These are phyloP conservation scores for Phytophthora syringae DNA, from an alignment of 352 stramenopile species.

Conservation along the genomic window DNA sequence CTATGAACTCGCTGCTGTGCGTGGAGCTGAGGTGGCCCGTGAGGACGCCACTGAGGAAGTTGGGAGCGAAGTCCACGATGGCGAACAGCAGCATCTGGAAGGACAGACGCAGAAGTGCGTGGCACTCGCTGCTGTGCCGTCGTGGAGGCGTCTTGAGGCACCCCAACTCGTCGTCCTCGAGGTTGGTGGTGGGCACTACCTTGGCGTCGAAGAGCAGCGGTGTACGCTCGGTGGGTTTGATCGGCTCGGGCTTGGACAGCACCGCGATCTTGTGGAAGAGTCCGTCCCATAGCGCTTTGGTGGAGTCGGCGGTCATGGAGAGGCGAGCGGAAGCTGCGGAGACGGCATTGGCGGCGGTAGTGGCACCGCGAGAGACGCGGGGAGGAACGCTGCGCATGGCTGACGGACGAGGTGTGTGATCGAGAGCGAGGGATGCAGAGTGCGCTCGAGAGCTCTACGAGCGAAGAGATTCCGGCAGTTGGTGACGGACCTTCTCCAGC, in stretches of 20 bases:
- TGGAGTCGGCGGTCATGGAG: slow-evolving; percentile 38
- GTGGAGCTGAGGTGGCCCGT: slow-evolving; percentile 69
- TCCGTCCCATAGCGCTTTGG: slow-evolving; percentile 32
- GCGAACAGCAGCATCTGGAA: slow-evolving; percentile 62
- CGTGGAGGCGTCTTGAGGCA: slow-evolving; percentile 5
- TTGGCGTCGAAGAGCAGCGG: slow-evolving; percentile 35
- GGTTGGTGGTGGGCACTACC: slow-evolving; percentile 18
- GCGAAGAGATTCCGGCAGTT: slow-evolving; percentile 15
- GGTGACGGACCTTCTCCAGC: slow-evolving; percentile 13
- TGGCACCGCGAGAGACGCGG: slow-evolving; percentile 16
- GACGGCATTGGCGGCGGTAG: slow-evolving; percentile 24
- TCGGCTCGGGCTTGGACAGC: slow-evolving; percentile 20
- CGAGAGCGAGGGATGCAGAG: slow-evolving; percentile 15
- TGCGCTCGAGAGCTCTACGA: slow-evolving; percentile 9
- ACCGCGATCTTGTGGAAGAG: slow-evolving; percentile 28
- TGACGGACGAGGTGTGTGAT: slow-evolving; percentile 3
- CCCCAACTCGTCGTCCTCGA: slow-evolving; percentile 17
- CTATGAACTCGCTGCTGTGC: slow-evolving; percentile 80
- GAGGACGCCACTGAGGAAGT: slow-evolving; percentile 71
- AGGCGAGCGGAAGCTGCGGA: slow-evolving; percentile 31
- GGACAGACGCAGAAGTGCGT: slow-evolving; percentile 28
- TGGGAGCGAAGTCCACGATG: slow-evolving; percentile 73
- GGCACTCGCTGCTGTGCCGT: slow-evolving; percentile 25
- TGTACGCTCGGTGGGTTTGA: slow-evolving; percentile 32
- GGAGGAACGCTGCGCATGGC: slow-evolving; percentile 26